Conservation (phyloP, 73 alveolate species). For the Diophrys appendiculata region DNA sequence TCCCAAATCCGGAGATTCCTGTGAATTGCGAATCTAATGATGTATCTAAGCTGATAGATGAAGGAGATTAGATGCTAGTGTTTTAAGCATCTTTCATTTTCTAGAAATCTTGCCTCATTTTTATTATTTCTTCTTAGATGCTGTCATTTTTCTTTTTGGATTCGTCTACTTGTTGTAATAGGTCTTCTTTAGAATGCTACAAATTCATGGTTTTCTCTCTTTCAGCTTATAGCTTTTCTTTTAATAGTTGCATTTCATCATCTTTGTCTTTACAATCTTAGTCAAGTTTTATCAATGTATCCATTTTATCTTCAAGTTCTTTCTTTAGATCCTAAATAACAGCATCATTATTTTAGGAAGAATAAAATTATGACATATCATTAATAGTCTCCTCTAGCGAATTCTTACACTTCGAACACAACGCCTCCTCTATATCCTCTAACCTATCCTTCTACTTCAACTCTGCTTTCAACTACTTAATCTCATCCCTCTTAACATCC, state of each 20-base stretch:
- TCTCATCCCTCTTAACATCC: neutral
- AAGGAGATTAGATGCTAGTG: neutral
- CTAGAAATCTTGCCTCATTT: neutral
- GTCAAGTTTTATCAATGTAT: neutral
- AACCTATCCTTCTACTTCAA: neutral
- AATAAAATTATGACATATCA: neutral
- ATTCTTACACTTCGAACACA: neutral
- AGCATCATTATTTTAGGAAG: no score
- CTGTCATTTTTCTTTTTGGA: neutral
- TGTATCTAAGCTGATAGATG: neutral
- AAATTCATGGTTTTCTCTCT: neutral
- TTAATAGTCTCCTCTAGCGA: neutral
- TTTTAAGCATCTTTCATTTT: no score
- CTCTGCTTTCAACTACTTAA: no score
- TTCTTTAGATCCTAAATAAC: neutral
- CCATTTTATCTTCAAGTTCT: neutral
- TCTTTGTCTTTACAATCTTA: neutral
- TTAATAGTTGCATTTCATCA: neutral
- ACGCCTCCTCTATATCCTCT: neutral
- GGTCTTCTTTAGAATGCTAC: neutral
- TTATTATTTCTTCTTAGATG: neutral
- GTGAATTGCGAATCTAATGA: neutral
- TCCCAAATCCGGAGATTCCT: neutral
- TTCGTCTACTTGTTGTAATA: neutral
- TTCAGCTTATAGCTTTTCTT: neutral